These are phyloP conservation scores for Hypericum androsaemum DNA, from an alignment of 345 rosid genomes.

Conservation along the genomic window DNA sequence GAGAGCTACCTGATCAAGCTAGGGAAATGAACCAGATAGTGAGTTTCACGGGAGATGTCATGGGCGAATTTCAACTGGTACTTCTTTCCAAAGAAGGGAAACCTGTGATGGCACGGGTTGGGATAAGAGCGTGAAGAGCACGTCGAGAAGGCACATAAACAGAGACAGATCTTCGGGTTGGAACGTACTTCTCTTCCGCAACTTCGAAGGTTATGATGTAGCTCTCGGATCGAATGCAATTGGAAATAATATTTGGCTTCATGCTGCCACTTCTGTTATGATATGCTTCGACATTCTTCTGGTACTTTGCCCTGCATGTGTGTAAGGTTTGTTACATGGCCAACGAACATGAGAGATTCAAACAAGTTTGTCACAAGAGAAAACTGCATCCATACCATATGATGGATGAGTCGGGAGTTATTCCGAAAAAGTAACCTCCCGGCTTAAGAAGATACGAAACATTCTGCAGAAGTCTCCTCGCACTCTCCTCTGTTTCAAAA, in stretches of 20 bases:
- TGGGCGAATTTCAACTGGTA: slow-evolving; percentile 87
- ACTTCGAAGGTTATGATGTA: slow-evolving; percentile 89
- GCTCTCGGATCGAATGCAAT: slow-evolving; percentile 86
- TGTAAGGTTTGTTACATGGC: neutral
- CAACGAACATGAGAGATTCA: slow-evolving; percentile 1
- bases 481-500: slow-evolving; percentile 89
- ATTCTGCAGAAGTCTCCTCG: slow-evolving; percentile 69
- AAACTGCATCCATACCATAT: slow-evolving; percentile 66
- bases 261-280: slow-evolving; percentile 72
- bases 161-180: neutral
- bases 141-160: slow-evolving; percentile 5
- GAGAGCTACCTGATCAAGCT: slow-evolving; percentile 70
- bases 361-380: slow-evolving; percentile 3
- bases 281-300: slow-evolving; percentile 95
- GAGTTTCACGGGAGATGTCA: slow-evolving; percentile 62
- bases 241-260: slow-evolving; percentile 82
- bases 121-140: neutral
- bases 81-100: slow-evolving; percentile 88
- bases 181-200: slow-evolving; percentile 85
- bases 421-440: slow-evolving; percentile 92
- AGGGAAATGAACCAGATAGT: slow-evolving; percentile 96
- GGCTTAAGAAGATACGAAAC: slow-evolving; percentile 82
- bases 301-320: slow-evolving; percentile 83
- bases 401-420: slow-evolving; percentile 95
- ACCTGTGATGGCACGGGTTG: slow-evolving; percentile 36